phyloP scores from a whole-genome alignment of 225 moss, liverwort and hornwort species.

The Marchantia paleacea region DNA sequence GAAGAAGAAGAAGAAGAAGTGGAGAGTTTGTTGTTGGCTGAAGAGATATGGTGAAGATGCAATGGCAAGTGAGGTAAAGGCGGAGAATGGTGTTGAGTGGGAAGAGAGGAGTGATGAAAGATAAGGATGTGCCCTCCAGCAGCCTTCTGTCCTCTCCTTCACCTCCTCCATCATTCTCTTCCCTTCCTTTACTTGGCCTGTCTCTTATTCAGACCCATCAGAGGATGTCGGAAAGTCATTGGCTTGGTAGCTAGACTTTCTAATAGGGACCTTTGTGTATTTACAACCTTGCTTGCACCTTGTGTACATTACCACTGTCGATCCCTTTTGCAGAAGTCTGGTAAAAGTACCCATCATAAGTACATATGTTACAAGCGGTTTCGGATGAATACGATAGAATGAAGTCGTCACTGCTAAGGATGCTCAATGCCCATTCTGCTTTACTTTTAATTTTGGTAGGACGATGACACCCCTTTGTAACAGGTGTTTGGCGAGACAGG shows the following conservation, averaged over 20 bases:
- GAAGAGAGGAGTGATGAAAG: not conserved
- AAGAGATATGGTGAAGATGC: not conserved
- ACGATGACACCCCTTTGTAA: not conserved
- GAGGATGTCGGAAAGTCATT: not conserved
- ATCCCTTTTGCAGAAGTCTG: not conserved
- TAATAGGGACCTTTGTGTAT: not conserved
- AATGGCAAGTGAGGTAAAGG: not conserved
- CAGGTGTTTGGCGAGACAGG: conserved; percentile 82
- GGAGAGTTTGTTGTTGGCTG: not conserved
- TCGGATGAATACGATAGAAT: not conserved
- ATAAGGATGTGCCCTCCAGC: not conserved
- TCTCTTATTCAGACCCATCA: not conserved
- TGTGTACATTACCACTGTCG: not conserved
- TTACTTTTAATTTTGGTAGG: not conserved
- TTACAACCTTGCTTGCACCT: not conserved
- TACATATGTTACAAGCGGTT: not conserved
- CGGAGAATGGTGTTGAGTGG: conserved; percentile 2
- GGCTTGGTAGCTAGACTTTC: not conserved
- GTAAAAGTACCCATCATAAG: not conserved
- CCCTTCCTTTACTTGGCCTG: not conserved
- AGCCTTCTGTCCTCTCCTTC: not conserved
- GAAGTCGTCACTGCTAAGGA: not conserved
- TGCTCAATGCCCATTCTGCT: not conserved
- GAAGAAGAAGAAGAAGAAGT: conserved; percentile 29
- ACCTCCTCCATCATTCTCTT: conserved; percentile 1